These are phyloP conservation scores for Serendipita sp. DNA, from an alignment of 768 basidiomycete genomes.

Conservation along the genomic window DNA sequence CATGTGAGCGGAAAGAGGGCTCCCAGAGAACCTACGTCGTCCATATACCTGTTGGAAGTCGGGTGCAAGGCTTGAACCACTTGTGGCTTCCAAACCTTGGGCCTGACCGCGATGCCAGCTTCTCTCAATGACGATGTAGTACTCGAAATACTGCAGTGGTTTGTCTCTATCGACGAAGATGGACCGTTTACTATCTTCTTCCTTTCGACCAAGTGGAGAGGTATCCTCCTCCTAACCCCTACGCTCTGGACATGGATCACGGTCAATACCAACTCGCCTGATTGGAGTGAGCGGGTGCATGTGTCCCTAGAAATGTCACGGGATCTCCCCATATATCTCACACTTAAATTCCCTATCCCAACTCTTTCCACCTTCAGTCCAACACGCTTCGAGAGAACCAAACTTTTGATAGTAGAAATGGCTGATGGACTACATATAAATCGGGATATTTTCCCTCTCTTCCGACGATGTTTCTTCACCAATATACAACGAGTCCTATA, in stretches of 20 bases:
- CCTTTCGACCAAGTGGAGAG: not conserved
- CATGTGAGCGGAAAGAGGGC: slow-evolving; percentile 67
- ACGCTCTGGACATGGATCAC: not conserved
- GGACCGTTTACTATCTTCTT: not conserved
- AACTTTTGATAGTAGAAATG: too few relatives aligned
- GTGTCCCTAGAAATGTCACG: not conserved
- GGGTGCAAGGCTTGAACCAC: not conserved
- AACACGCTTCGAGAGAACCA: too few relatives aligned
- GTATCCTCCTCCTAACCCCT: not conserved
- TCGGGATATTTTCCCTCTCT: too few relatives aligned
- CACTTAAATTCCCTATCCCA: not conserved
- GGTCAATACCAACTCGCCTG: not conserved
- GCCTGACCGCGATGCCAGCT: not conserved
- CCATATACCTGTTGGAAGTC: not conserved
- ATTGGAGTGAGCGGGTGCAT: not conserved
- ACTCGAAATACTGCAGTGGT: not conserved
- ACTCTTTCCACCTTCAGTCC: too few relatives aligned
- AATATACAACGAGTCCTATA: too few relatives aligned
- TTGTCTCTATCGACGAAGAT: not conserved
- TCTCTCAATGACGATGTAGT: not conserved
- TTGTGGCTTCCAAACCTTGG: not conserved
- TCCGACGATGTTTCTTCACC: too few relatives aligned
- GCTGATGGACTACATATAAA: too few relatives aligned
- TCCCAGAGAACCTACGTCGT: slow-evolving; percentile 28
- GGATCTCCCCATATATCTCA: not conserved